Percentiles rank a stretch among this genome's conserved stretches.
Conservation (phyloP, 768 basidiomycete species). For the Pleurotus eryngii region DNA sequence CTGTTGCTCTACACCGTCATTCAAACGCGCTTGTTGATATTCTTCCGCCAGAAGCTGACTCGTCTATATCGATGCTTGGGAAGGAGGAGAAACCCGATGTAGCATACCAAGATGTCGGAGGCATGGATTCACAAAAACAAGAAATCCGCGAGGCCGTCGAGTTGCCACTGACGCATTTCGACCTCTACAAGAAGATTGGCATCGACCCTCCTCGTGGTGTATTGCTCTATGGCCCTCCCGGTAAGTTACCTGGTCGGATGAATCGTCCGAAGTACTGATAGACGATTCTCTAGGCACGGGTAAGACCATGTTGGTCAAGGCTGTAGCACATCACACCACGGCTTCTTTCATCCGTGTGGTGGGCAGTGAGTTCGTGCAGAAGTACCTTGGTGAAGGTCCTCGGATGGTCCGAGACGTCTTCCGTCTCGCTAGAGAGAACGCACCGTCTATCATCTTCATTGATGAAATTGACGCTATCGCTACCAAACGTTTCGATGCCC, state of each 20-base stretch:
- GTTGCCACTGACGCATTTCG: conserved; percentile 93
- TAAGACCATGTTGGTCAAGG: conserved; percentile 98
- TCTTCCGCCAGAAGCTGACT: conserved; percentile 97
- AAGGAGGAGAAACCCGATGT: conserved; percentile 96
- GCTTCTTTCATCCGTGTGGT: conserved; percentile 98
- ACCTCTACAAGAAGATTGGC: conserved; percentile 98
- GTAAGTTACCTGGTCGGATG: conserved; percentile 35
- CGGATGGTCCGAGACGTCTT: conserved; percentile 99
- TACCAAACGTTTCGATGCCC: conserved; percentile 98
- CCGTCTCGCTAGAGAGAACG: conserved; percentile 93
- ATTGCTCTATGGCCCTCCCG: conserved; percentile 93
- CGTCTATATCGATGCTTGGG: conserved; percentile 92
- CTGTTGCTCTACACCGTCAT: conserved; percentile 97
- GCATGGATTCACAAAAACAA: conserved; percentile 97
- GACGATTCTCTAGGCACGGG: conserved; percentile 72
- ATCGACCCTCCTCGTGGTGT: conserved; percentile 99
- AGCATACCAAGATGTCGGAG: conserved; percentile 90
- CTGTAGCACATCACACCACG: conserved; percentile 97
- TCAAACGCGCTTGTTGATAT: conserved; percentile 99
- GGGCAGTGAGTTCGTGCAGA: conserved; percentile 98
- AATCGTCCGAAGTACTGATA: background rate
- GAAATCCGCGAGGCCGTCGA: conserved; percentile 99
- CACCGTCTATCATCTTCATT: conserved; percentile 98
- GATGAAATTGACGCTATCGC: conserved; percentile 99
- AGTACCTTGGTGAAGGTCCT: conserved; percentile 98